Percentiles rank a stretch among this genome's conserved stretches.
Conservation (phyloP, 163 green algal genomes). For the Trebouxiophyceae sp. region DNA sequence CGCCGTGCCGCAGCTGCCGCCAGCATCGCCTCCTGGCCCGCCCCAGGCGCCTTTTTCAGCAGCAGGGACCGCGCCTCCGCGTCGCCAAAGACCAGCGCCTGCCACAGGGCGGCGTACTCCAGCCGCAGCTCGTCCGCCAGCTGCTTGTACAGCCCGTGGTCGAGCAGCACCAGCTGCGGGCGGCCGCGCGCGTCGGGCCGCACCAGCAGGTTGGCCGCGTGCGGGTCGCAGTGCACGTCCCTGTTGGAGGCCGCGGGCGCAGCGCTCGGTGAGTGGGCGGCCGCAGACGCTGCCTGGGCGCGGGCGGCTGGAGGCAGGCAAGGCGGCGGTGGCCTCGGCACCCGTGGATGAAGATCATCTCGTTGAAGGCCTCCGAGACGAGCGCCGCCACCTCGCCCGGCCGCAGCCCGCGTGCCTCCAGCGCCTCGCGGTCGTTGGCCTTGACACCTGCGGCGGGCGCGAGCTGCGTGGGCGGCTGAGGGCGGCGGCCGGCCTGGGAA, state of each 20-base stretch:
- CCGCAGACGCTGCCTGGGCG: constrained; percentile 13
- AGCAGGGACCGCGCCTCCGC: too few relatives aligned
- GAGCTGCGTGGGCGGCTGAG: too few relatives aligned
- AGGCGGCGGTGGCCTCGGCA: constrained; percentile 72
- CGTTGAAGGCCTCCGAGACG: constrained; percentile 68
- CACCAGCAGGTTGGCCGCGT: constrained; percentile 68
- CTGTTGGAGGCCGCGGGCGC: constrained; percentile 91
- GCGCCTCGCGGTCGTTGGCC: constrained; percentile 41
- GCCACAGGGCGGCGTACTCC: constrained; percentile 73
- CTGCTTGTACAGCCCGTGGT: constrained; percentile 78
- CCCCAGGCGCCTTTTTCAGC: too few relatives aligned
- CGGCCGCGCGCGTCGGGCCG: constrained; percentile 5
- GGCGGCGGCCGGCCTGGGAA: too few relatives aligned
- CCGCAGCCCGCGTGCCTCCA: constrained; percentile 19
- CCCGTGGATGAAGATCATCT: constrained; percentile 84
- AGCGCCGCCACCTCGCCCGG: constrained; percentile 51
- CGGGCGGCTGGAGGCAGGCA: constrained; percentile 68
- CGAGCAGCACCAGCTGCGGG: constrained; percentile 81
- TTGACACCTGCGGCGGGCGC: neutral
- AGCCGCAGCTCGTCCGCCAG: constrained; percentile 41
- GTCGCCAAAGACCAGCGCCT: constrained; percentile 60
- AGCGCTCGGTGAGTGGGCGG: constrained; percentile 68
- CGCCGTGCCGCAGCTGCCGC: too few relatives aligned
- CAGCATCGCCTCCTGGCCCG: too few relatives aligned
- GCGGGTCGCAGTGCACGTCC: constrained; percentile 76